Conservation (phyloP, 192 early-diverging fungal genomes). For the Coemansia sp. region DNA sequence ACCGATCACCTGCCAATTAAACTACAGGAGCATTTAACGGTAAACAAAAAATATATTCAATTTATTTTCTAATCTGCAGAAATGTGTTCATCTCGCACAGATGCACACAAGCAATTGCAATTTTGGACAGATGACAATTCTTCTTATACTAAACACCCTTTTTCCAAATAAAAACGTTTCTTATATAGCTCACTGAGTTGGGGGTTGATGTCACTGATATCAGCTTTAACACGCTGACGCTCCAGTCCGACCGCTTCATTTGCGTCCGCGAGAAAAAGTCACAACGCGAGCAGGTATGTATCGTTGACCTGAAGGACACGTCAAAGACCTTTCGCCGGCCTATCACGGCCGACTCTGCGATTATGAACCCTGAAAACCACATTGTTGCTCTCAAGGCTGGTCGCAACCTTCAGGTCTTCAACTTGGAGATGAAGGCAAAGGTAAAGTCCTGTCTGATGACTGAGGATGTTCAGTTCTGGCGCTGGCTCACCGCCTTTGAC, state of each 20-base stretch:
- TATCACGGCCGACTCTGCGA: conserved; percentile 96
- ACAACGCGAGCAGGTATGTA: conserved; percentile 87
- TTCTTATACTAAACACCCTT: background rate
- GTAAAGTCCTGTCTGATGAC: conserved; percentile 89
- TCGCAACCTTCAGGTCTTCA: conserved; percentile 94
- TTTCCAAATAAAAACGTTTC: background rate
- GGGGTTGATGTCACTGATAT: conserved; percentile 91
- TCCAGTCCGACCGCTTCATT: conserved; percentile 98
- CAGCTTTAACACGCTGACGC: conserved; percentile 95
- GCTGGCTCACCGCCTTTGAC: conserved; percentile 86
- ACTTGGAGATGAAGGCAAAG: conserved; percentile 94
- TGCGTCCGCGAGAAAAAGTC: conserved; percentile 92
- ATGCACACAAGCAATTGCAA: conserved; percentile 8
- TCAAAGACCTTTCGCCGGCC: conserved; percentile 80
- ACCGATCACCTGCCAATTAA: conserved; percentile 84
- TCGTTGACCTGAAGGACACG: conserved; percentile 89
- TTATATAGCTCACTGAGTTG: conserved; percentile 77
- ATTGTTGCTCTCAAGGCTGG: conserved; percentile 96
- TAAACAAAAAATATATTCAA: conserved; percentile 45
- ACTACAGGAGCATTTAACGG: conserved; percentile 97
- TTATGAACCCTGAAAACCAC: conserved; percentile 94
- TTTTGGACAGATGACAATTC: background rate
- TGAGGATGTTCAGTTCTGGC: conserved; percentile 92
- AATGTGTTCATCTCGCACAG: background rate
- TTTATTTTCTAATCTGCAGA: background rate